These are phyloP conservation scores for Athelia sp. DNA, from an alignment of 1,284 basidiomycete species.

Conservation along the genomic window DNA sequence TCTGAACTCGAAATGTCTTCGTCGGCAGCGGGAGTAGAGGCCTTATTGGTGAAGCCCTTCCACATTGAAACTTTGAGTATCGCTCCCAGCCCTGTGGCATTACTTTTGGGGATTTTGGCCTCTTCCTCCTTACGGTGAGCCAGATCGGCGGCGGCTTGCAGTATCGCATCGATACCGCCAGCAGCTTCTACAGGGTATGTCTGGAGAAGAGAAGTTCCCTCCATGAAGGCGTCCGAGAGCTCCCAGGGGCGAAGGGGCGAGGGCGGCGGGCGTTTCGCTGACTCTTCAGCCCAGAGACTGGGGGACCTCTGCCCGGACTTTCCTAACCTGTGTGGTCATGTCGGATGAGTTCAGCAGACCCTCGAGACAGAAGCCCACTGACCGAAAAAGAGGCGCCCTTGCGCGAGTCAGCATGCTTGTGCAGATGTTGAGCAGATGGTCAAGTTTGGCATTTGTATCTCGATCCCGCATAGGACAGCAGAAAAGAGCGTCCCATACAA, in stretches of 20 bases:
- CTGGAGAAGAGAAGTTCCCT: conserved; percentile 60
- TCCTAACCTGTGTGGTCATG: conserved; percentile 39
- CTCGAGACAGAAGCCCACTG: conserved; percentile 14
- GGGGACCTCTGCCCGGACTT: conserved; percentile 37
- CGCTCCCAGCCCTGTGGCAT: conserved; percentile 41
- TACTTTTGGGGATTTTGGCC: conserved; percentile 22
- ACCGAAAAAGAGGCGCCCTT: conserved; percentile 52
- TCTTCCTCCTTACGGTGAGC: conserved; percentile 42
- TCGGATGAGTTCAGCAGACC: not conserved
- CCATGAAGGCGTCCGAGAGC: conserved; percentile 58
- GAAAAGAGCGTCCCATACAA: conserved; percentile 69
- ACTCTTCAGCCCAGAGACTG: conserved; percentile 53
- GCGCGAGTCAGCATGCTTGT: conserved; percentile 61
- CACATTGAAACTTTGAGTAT: conserved; percentile 61
- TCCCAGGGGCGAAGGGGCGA: conserved; percentile 49
- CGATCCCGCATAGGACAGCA: conserved; percentile 51
- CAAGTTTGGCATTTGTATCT: conserved; percentile 55
- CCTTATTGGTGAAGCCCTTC: conserved; percentile 58
- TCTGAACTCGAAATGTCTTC: conserved; percentile 29
- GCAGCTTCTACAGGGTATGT: conserved; percentile 56
- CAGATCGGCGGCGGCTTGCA: conserved; percentile 65
- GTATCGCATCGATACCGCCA: conserved; percentile 65
- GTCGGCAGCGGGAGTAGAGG: conserved; percentile 28
- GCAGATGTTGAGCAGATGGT: conserved; percentile 63
- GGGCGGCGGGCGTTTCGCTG: conserved; percentile 29